Base-by-base conservation (phyloP, 208 protist genomes). In the Herpetomonas samuelpessoai region DNA sequence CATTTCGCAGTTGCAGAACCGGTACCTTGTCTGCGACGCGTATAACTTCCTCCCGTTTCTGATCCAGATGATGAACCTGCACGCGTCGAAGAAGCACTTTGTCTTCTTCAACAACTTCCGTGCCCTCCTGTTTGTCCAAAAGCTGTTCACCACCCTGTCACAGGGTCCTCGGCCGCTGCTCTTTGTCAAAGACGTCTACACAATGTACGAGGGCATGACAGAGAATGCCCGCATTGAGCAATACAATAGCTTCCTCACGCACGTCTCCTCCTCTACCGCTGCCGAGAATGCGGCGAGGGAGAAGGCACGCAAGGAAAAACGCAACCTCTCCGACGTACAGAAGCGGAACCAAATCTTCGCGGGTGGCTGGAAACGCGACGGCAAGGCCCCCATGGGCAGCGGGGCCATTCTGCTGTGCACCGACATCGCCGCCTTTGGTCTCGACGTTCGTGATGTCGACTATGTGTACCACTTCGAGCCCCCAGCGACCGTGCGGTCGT, bases 381-480 rank as follows among this genome's bases (percentile, higher is more conserved):
- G 83, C 18, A 68, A 68, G 27, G 67, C 78, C 0, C 57, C 50
- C n/a, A 76, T 83, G 62, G 88, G 88, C 21, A 75, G 70, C 6
- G 89, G 89, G 9, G 85, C 87, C 21, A 83, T 97, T 68, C 70
- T 97, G 22, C 79, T 97, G 1, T 95, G 87, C 68, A 97, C 91
- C 19, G 87, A 97, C 63, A 76, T 93, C 30, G 83, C 84, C 27
- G 91, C 91, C 54, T 95, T 94, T 48, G 91, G 91, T 2, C 67
- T 97, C 12, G 91, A 97, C 52, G 86, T 97, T 19, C 86, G 91
- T 27, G 88, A 97, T 74, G 88, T 97, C 18, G 88, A 94, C 69
- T 97, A 97, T 47, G 91, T 97, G 10, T 92, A 92, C 67, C 91
- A 95, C 67, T 95, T 95, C 72, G 88, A 97, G 62, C 83, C 85